Percentiles rank a stretch among this genome's conserved stretches.
These are phyloP conservation scores for Sedum album DNA, from an alignment of 164 flowering plant genomes.

Conservation along the genomic window DNA sequence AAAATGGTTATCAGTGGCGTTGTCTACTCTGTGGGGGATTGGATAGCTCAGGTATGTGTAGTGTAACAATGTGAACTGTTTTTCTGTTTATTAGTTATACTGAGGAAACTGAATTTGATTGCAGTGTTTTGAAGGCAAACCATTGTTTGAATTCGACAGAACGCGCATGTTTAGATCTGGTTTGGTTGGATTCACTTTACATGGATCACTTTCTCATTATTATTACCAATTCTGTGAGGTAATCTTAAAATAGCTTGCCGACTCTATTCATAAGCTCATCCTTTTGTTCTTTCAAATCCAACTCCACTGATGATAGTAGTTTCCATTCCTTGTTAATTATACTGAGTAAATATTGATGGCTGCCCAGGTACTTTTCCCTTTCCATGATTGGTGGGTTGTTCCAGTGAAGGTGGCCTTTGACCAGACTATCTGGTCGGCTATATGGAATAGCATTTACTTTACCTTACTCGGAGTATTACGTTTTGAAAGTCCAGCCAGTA, in stretches of 20 bases:
- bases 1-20: conserved; percentile 80
- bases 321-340: background rate
- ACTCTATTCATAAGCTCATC: background rate
- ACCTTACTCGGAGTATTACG: conserved; percentile 60
- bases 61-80: background rate
- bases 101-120: background rate
- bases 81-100: background rate
- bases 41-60: conserved; percentile 76
- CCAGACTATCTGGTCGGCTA: conserved; percentile 81
- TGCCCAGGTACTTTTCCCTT: conserved; percentile 74
- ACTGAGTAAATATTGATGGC: conserved; percentile 8
- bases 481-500: conserved; percentile 48
- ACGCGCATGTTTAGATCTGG: conserved; percentile 68
- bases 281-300: background rate
- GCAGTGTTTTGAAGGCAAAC: conserved; percentile 76
- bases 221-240: conserved; percentile 82
- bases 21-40: conserved; percentile 81
- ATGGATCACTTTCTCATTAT: conserved; percentile 77
- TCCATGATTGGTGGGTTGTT: conserved; percentile 93
- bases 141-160: conserved; percentile 60
- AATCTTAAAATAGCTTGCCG: conserved; percentile 6
- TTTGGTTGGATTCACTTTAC: conserved; percentile 67
- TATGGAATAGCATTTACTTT: conserved; percentile 91
- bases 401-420: conserved; percentile 87
- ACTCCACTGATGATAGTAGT: background rate